These are phyloP conservation scores for Themeda triandra DNA, from an alignment of 176 grass and related monocot genomes.

Conservation along the genomic window DNA sequence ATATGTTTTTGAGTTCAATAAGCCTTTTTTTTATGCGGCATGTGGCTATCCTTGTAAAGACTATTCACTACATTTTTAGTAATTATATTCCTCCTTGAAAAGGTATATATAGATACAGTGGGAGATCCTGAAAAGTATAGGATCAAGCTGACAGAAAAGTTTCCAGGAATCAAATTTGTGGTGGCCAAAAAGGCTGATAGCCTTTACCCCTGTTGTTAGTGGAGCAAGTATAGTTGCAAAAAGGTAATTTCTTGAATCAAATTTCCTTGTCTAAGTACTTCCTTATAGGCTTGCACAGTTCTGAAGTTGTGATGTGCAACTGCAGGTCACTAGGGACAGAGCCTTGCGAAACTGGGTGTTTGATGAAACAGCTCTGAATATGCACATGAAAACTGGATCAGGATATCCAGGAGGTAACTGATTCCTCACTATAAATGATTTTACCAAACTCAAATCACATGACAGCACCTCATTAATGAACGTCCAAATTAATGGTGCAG, in stretches of 20 bases:
- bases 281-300: neutral
- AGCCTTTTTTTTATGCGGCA: neutral
- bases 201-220: slow-evolving; percentile 92
- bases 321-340: slow-evolving; percentile 88
- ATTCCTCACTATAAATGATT: slow-evolving; percentile 4
- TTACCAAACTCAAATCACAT: neutral
- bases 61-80: neutral
- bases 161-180: slow-evolving; percentile 87
- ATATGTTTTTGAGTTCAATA: slow-evolving; percentile 12
- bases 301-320: neutral
- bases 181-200: slow-evolving; percentile 96
- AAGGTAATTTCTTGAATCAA: slow-evolving; percentile 48
- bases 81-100: slow-evolving; percentile 16
- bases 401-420: slow-evolving; percentile 89
- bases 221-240: slow-evolving; percentile 96
- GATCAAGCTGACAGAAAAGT: slow-evolving; percentile 76
- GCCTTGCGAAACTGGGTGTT: slow-evolving; percentile 76
- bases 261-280: neutral
- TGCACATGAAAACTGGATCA: slow-evolving; percentile 87
- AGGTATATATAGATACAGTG: slow-evolving; percentile 96
- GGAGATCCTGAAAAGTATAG: slow-evolving; percentile 93
- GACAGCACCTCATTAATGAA: neutral
- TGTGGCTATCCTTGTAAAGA: neutral
- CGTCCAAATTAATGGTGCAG: slow-evolving; percentile 36
- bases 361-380: slow-evolving; percentile 74